Evolutionary conservation across 2,329 filamentous ascomycete species (phyloP).

Genomic region (Verticillium tricorpus): DNA sequence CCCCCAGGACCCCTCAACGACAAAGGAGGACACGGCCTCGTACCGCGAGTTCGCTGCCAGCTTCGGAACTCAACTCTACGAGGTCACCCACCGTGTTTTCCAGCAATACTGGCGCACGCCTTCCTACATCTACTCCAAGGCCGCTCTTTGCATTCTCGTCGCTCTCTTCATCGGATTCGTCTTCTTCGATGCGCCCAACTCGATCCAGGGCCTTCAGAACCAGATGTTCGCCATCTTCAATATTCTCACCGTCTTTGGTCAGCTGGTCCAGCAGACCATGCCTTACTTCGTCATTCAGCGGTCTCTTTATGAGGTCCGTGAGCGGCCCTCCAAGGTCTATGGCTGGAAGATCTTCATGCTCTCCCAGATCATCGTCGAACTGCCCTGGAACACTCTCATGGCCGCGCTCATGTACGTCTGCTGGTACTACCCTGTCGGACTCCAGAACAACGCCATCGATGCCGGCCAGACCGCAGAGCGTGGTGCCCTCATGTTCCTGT

Average conservation of each 20-base stretch:
- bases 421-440: conserved; percentile 84
- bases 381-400: conserved; percentile 79
- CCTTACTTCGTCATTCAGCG: conserved; percentile 81
- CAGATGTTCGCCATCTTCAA: conserved; percentile 86
- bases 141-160: conserved; percentile 58
- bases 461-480: conserved; percentile 61
- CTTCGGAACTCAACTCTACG: conserved; percentile 61
- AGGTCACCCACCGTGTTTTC: conserved; percentile 72
- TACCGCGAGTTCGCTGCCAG: conserved; percentile 79
- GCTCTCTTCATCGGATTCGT: conserved; percentile 79
- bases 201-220: conserved; percentile 75
- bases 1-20: conserved; percentile 16
- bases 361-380: conserved; percentile 76
- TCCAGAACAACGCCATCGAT: conserved; percentile 64
- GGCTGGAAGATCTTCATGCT: conserved; percentile 83
- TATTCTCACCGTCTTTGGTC: conserved; percentile 75
- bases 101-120: conserved; percentile 91
- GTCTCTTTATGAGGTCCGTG: conserved; percentile 77
- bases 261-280: conserved; percentile 77
- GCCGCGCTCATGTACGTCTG: conserved; percentile 71
- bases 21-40: conserved; percentile 31
- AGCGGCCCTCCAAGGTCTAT: conserved; percentile 80
- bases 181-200: conserved; percentile 68
- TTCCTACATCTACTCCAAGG: conserved; percentile 83
- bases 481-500: conserved; percentile 74